Evolutionary conservation across 1,284 basidiomycete species (phyloP).

Genomic region (Cryptococcus amylolentus): DNA sequence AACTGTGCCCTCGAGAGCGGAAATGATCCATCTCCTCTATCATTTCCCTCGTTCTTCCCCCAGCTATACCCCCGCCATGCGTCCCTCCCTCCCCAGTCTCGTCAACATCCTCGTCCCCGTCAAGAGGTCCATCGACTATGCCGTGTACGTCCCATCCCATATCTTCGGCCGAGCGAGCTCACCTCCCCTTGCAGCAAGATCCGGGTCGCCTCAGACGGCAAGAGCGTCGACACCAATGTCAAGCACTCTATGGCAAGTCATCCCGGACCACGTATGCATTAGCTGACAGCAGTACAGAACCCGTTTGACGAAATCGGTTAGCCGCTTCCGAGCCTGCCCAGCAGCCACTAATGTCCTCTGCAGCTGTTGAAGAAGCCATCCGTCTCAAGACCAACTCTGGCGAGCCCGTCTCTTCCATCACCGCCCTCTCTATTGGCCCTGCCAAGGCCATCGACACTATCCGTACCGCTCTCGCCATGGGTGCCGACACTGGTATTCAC

Average conservation of each 20-base stretch:
- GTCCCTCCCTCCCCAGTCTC: slow-evolving; percentile 65
- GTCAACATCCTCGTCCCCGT: slow-evolving; percentile 88
- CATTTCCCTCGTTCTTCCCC: not conserved
- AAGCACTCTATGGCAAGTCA: slow-evolving; percentile 90
- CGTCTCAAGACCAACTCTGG: slow-evolving; percentile 75
- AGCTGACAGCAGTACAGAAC: slow-evolving; percentile 58
- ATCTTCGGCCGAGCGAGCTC: slow-evolving; percentile 5
- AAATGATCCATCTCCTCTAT: not conserved
- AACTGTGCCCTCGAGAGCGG: not conserved
- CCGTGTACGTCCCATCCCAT: slow-evolving; percentile 21
- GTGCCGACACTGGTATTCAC: slow-evolving; percentile 90
- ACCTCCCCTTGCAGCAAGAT: slow-evolving; percentile 70
- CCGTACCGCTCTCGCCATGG: slow-evolving; percentile 95
- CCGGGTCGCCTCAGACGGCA: slow-evolving; percentile 85
- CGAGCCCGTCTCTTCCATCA: slow-evolving; percentile 75
- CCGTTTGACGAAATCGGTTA: slow-evolving; percentile 94
- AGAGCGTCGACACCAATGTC: slow-evolving; percentile 87
- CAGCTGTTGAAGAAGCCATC: slow-evolving; percentile 96
- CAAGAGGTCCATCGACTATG: slow-evolving; percentile 65
- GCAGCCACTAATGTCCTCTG: not conserved
- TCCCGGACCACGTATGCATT: not conserved
- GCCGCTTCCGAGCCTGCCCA: slow-evolving; percentile 32
- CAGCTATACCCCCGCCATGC: slow-evolving; percentile 55
- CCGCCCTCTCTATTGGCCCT: slow-evolving; percentile 88
- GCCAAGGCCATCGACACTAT: slow-evolving; percentile 86